Percentiles rank a stretch among this genome's conserved stretches.
phyloP scores from a whole-genome alignment of 129 eudicot genomes.

The Pittosporum tobira region DNA sequence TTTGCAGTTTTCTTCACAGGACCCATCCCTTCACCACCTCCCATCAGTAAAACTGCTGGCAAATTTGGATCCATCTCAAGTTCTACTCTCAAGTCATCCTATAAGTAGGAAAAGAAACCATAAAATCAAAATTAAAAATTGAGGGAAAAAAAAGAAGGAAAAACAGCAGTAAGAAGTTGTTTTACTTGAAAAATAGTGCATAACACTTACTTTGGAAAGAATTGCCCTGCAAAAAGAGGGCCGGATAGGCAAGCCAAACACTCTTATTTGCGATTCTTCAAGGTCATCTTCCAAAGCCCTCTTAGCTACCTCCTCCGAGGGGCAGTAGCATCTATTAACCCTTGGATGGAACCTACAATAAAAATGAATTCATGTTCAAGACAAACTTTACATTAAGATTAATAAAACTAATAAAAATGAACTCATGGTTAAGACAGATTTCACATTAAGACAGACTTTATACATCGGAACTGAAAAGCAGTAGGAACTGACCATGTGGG shows the following conservation, averaged over 20 bases:
- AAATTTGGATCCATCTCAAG: slow-evolving; percentile 61
- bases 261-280: slow-evolving; percentile 66
- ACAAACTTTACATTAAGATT: background rate
- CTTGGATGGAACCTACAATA: slow-evolving; percentile 79
- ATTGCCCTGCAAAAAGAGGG: slow-evolving; percentile 84
- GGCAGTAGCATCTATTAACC: slow-evolving; percentile 85
- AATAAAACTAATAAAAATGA: background rate
- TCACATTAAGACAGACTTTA: no score
- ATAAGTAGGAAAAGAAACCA: background rate
- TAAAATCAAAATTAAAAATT: background rate
- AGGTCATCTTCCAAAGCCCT: slow-evolving; percentile 70
- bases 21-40: slow-evolving; percentile 99
- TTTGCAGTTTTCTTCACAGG: slow-evolving; percentile 88
- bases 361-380: background rate
- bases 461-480: no score
- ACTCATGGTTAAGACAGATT: no score
- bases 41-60: slow-evolving; percentile 92
- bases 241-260: slow-evolving; percentile 90
- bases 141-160: background rate
- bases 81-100: slow-evolving; percentile 77
- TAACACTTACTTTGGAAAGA: slow-evolving; percentile 52
- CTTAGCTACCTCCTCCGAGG: slow-evolving; percentile 89
- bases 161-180: background rate
- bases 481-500: slow-evolving; percentile 60
- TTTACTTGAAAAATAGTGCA: background rate